Base-by-base conservation (phyloP, 78 protist species). In the Dictyostelium firmibasis region DNA sequence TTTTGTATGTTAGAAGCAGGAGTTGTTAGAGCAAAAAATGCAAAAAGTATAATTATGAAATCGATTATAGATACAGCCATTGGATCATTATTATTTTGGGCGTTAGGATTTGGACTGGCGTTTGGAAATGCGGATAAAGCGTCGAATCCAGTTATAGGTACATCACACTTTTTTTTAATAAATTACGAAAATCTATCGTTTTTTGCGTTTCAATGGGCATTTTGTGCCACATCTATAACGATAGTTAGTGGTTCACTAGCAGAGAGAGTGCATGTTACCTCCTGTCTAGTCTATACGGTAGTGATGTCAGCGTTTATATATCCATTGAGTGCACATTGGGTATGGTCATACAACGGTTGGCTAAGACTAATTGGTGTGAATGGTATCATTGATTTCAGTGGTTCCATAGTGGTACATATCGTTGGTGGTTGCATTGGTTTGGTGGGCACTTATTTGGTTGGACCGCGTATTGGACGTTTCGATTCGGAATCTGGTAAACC, bases 1-100 rank as follows among this genome's bases (percentile, higher is more conserved):
- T 98, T 97, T 82, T 96, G 96, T 85, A 81, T 97, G 91, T 96
- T 98, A 47, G 98, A 97, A 83, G 97, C 97, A 29, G 98, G 98
- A 10, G 91, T 78, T n/a, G 93, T 97, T 20, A 77, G 98, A 31
- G 81, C 95, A 83, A 97, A 95, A 81, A 92, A 94, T 76, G 94
- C 97, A 16, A 89, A 86, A 25, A 86, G 86, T 74, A 96, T 97
- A 57, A 79, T 97, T 74, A 64, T 96, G 72, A 93, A 82, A 36
- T 92, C 67, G 20, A 85, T 94, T 78, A 72, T 93, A 47, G 94
- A 96, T 83, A 75, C 91, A 67, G 91, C 91, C 0, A 50, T 91
- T 20, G 95, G 96, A 31, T 93, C 97, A n/a, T 70, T 81, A 13
- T 29, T 81, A 44, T 96, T 83, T 62, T 96, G 94, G 95, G 89